These are phyloP conservation scores for Clonostachys sp. DNA, from an alignment of 2,329 filamentous ascomycete species.

Conservation along the genomic window DNA sequence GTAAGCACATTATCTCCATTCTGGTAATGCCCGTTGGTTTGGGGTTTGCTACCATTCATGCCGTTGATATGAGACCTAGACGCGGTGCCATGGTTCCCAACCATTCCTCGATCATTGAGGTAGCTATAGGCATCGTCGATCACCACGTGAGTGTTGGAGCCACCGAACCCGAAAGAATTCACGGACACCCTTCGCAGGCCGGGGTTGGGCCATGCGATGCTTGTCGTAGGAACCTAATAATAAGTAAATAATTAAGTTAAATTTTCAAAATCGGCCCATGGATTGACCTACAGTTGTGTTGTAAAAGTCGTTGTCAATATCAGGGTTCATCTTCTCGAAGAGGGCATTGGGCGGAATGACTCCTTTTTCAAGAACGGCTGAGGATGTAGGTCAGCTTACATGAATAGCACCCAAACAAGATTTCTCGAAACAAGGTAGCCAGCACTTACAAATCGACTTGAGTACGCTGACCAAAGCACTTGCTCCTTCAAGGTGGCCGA, in stretches of 20 bases:
- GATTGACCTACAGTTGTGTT: slow-evolving; percentile 20
- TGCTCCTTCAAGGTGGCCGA: slow-evolving; percentile 8
- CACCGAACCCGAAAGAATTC: slow-evolving; percentile 13
- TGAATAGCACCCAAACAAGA: slow-evolving; percentile 10
- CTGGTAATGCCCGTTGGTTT: background rate
- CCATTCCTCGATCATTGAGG: slow-evolving; percentile 2
- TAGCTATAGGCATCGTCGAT: slow-evolving; percentile 9
- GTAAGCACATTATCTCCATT: background rate
- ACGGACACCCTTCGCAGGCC: slow-evolving; percentile 5
- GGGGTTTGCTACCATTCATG: slow-evolving; percentile 6
- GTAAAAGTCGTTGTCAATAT: background rate
- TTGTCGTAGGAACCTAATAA: background rate
- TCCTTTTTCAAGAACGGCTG: slow-evolving; percentile 42
- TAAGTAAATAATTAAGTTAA: background rate
- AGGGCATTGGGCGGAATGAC: slow-evolving; percentile 43
- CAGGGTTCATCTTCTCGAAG: slow-evolving; percentile 18
- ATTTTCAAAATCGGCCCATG: slow-evolving; percentile 42
- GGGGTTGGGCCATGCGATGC: background rate
- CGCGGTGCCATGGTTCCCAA: background rate
- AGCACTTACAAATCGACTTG: slow-evolving; percentile 1
- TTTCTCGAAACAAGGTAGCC: slow-evolving; percentile 2
- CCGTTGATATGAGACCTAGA: slow-evolving; percentile 3
- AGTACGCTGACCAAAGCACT: slow-evolving; percentile 7
- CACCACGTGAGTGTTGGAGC: slow-evolving; percentile 11
- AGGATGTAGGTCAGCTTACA: slow-evolving; percentile 4